Evolutionary conservation across 768 basidiomycete genomes (phyloP).

Genomic region (Galerina marginata): DNA sequence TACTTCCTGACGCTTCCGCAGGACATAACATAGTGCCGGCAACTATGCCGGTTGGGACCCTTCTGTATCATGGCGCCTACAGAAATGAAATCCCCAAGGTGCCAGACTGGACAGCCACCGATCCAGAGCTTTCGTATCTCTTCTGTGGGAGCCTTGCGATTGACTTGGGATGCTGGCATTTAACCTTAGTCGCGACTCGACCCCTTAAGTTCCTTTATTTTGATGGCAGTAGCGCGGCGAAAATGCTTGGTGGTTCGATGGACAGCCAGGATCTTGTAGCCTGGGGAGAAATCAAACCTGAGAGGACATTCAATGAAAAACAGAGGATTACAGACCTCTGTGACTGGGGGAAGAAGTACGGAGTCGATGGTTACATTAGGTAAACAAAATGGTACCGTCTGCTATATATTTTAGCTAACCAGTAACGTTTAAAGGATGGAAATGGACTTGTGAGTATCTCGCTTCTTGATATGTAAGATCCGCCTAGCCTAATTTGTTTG

Average conservation of each 20-base stretch:
- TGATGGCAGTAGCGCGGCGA: constrained; percentile 55
- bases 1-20: constrained; percentile 8
- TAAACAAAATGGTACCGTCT: constrained; percentile 16
- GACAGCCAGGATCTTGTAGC: constrained; percentile 53
- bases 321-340: constrained; percentile 45
- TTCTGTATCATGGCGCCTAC: constrained; percentile 42
- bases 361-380: constrained; percentile 55
- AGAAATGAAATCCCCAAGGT: constrained; percentile 29
- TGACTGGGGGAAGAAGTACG: constrained; percentile 45
- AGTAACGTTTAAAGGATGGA: constrained; percentile 41
- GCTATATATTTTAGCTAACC: background rate
- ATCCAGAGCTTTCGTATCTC: constrained; percentile 44
- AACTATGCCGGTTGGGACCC: constrained; percentile 39
- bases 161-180: constrained; percentile 41
- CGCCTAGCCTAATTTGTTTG: background rate
- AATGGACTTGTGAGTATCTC: constrained; percentile 48
- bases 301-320: constrained; percentile 33
- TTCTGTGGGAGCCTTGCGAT: constrained; percentile 36
- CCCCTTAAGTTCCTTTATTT: constrained; percentile 55
- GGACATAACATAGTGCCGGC: constrained; percentile 42
- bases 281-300: constrained; percentile 42
- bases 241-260: constrained; percentile 44
- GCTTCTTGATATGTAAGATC: background rate
- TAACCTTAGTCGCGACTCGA: constrained; percentile 42
- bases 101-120: constrained; percentile 44